Conservation (phyloP, 192 early-diverging fungal genomes). For the Dissophora globulifera region DNA sequence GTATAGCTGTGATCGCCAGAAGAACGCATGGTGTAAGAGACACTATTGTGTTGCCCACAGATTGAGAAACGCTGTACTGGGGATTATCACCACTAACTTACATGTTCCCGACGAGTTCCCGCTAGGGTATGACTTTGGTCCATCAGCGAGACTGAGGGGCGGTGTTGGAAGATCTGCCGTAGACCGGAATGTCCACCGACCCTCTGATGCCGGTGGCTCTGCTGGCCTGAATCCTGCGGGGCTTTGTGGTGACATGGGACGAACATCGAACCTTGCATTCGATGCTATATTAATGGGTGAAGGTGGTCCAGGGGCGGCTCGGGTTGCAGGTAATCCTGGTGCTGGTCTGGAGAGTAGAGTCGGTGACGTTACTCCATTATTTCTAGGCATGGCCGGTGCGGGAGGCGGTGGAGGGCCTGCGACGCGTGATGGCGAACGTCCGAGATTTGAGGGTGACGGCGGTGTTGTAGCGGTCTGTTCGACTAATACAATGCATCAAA, state of each 20-base stretch:
- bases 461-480: too few species aligned
- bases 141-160: slow-evolving; percentile 11
- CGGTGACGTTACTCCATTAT: slow-evolving; percentile 21
- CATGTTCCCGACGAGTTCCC: slow-evolving; percentile 45
- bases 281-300: background rate
- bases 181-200: slow-evolving; percentile 50
- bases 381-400: slow-evolving; percentile 1
- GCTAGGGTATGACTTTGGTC: slow-evolving; percentile 45
- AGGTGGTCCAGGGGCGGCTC: background rate
- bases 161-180: slow-evolving; percentile 46
- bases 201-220: slow-evolving; percentile 53
- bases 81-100: too few species aligned
- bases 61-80: background rate
- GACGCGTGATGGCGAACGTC: background rate
- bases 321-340: slow-evolving; percentile 23
- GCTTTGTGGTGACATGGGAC: slow-evolving; percentile 15
- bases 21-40: background rate
- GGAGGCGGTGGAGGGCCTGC: background rate
- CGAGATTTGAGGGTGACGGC: background rate
- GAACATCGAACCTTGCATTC: slow-evolving; percentile 3
- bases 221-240: slow-evolving; percentile 2
- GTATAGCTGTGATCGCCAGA: slow-evolving; percentile 18
- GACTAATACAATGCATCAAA: too few species aligned
- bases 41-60: too few species aligned
- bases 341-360: slow-evolving; percentile 18